phyloP scores from a whole-genome alignment of 805 yeast genomes.

The Ogataea pini region DNA sequence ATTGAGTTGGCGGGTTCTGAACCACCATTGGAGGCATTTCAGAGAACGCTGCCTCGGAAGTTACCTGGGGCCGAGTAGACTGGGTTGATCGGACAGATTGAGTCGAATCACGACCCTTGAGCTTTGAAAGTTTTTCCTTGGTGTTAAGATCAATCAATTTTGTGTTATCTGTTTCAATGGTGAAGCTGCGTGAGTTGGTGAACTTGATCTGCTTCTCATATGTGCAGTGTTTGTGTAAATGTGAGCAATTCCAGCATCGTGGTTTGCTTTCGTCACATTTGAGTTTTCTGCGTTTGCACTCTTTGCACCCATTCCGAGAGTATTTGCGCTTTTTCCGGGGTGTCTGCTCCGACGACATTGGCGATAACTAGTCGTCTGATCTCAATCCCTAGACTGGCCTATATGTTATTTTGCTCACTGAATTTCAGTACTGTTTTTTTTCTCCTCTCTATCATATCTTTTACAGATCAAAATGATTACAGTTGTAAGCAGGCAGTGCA shows the following conservation, averaged over 20 bases:
- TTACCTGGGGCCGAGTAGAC: not conserved
- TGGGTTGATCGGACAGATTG: not conserved
- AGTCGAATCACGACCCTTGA: constrained; percentile 1
- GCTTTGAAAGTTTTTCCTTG: constrained; percentile 8
- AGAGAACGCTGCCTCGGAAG: constrained; percentile 2
- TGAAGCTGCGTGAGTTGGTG: constrained; percentile 34
- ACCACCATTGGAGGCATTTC: constrained; percentile 25
- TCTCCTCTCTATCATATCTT: not conserved
- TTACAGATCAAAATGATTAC: not conserved
- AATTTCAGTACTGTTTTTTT: not conserved
- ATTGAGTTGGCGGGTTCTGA: constrained; percentile 24
- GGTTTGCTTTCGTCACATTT: constrained; percentile 45
- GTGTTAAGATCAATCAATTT: constrained; percentile 20
- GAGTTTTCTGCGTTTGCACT: constrained; percentile 45
- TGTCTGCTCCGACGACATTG: constrained; percentile 1
- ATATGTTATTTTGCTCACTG: not conserved
- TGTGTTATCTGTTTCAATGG: constrained; percentile 19
- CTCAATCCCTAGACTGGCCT: too few relatives aligned
- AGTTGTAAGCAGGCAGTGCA: constrained; percentile 5
- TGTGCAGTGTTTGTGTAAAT: constrained; percentile 38
- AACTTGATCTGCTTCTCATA: constrained; percentile 39
- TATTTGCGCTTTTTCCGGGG: constrained; percentile 41
- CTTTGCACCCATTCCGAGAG: constrained; percentile 46
- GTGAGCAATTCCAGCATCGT: constrained; percentile 42
- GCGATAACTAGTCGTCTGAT: not conserved